These are phyloP conservation scores for Cladophialophora psammophila DNA, from an alignment of 2,329 filamentous ascomycete species.

Conservation along the genomic window DNA sequence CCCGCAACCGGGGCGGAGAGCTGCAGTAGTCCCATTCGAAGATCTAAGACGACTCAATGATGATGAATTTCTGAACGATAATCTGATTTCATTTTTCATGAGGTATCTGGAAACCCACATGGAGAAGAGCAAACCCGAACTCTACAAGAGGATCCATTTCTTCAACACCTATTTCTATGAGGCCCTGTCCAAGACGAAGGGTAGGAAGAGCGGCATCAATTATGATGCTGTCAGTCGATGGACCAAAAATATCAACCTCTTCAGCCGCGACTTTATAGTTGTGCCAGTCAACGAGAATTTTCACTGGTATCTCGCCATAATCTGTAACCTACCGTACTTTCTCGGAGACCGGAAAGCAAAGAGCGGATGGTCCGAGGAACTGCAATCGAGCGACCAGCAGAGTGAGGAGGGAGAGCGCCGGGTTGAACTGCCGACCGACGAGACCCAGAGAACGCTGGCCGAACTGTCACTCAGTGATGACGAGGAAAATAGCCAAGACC, in stretches of 20 bases:
- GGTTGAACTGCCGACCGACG: constrained; percentile 12
- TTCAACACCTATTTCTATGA: constrained; percentile 91
- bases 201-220: constrained; percentile 68
- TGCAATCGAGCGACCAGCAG: constrained; percentile 1
- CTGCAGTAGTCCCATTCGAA: constrained; percentile 53
- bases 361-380: constrained; percentile 31
- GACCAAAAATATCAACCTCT: constrained; percentile 85
- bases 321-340: constrained; percentile 73
- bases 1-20: constrained; percentile 55
- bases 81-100: constrained; percentile 86
- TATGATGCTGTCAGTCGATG: constrained; percentile 86
- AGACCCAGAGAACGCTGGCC: constrained; percentile 30
- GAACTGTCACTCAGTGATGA: constrained; percentile 30
- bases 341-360: constrained; percentile 17
- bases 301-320: constrained; percentile 96
- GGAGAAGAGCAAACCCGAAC: constrained; percentile 61
- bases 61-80: constrained; percentile 89
- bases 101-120: constrained; percentile 72
- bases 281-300: constrained; percentile 86
- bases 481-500: constrained; percentile 26
- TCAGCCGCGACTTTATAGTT: constrained; percentile 85
- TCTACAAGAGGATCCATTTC: constrained; percentile 75
- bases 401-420: constrained; percentile 10
- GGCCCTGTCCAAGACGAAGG: constrained; percentile 69
- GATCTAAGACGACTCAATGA: constrained; percentile 76